These are phyloP conservation scores for Pythium myriotylum DNA, from an alignment of 352 stramenopile genomes.

Conservation along the genomic window DNA sequence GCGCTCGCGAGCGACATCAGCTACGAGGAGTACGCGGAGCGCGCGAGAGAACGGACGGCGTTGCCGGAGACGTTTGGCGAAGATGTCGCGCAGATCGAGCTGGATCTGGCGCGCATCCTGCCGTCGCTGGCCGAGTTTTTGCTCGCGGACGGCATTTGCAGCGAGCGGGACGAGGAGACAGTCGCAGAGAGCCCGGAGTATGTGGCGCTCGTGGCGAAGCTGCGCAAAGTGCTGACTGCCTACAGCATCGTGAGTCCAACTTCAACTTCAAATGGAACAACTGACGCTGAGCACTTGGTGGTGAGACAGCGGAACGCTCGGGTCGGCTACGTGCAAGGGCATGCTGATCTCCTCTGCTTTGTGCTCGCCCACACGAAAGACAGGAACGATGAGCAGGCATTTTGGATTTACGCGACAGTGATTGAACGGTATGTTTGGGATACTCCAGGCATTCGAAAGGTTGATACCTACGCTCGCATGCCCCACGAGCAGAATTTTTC, in stretches of 20 bases:
- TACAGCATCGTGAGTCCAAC: conserved; percentile 64
- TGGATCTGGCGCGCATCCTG: conserved; percentile 63
- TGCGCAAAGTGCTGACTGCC: conserved; percentile 62
- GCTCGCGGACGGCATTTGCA: conserved; percentile 29
- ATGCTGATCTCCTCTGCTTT: conserved; percentile 75
- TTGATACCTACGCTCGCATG: not conserved
- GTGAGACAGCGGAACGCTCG: conserved; percentile 52
- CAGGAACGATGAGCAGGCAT: conserved; percentile 56
- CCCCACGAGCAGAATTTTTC: conserved; percentile 47
- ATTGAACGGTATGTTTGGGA: conserved; percentile 54
- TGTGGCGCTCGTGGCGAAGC: conserved; percentile 29
- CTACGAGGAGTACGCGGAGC: conserved; percentile 49
- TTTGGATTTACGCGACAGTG: conserved; percentile 76
- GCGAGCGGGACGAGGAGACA: conserved; percentile 15
- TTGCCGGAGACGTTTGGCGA: conserved; percentile 38
- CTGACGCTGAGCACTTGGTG: not conserved
- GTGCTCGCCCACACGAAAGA: conserved; percentile 46
- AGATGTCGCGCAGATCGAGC: conserved; percentile 65
- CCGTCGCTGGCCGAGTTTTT: conserved; percentile 63
- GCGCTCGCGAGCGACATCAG: conserved; percentile 34
- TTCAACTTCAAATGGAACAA: too few species aligned
- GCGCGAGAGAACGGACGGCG: conserved; percentile 18
- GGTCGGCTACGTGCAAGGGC: conserved; percentile 78
- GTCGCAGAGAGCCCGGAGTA: conserved; percentile 27
- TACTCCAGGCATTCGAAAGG: too few species aligned